These are phyloP conservation scores for Aegilops sharonensis DNA, from an alignment of 176 grass and related monocot genomes.

Conservation along the genomic window DNA sequence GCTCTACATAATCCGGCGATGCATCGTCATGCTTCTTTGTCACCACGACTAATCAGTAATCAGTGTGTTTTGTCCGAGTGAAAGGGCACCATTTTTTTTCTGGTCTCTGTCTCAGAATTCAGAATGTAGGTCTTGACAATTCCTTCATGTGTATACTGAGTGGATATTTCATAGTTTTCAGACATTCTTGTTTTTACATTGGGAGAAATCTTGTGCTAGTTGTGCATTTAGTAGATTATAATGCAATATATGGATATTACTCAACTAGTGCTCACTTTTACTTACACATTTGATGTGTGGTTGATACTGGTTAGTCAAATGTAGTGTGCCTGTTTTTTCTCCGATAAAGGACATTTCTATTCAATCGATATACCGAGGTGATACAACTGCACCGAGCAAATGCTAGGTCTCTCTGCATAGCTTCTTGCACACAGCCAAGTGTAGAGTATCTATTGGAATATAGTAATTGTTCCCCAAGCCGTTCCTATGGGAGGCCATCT, in stretches of 20 bases:
- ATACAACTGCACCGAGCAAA: no score
- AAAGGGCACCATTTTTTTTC: not conserved
- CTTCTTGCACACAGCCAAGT: no score
- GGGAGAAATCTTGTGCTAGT: not conserved
- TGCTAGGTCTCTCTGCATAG: no score
- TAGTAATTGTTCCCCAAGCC: no score
- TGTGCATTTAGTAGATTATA: not conserved
- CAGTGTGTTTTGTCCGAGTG: not conserved
- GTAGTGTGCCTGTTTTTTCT: not conserved
- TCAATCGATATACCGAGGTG: no score
- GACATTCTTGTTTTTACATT: not conserved
- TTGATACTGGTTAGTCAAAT: not conserved
- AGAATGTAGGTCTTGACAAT: not conserved
- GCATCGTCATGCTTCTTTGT: slow-evolving; percentile 39
- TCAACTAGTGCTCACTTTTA: not conserved
- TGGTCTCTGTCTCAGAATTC: not conserved
- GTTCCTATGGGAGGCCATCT: no score
- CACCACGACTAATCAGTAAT: slow-evolving; percentile 28
- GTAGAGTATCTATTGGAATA: no score
- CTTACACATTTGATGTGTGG: not conserved
- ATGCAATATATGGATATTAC: not conserved
- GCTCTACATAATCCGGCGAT: slow-evolving; percentile 50
- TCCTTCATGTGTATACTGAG: slow-evolving; percentile 16
- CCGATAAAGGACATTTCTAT: no score
- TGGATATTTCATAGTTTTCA: not conserved